Conservation (phyloP, 2,329 filamentous ascomycete genomes). For the Colletotrichum eleusines region DNA sequence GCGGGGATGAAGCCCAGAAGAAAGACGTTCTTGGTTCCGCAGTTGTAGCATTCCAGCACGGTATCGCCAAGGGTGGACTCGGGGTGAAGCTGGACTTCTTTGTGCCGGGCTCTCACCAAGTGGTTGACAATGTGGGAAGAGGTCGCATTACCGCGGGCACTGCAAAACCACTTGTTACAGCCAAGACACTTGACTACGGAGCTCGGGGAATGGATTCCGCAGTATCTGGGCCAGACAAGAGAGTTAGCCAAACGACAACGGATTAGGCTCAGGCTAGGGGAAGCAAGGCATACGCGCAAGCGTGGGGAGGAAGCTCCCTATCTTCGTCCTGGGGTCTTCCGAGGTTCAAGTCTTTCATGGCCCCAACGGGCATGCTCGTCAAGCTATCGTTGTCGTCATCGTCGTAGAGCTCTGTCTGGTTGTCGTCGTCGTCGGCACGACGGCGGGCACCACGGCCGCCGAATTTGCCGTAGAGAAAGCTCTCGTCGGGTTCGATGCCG, state of each 20-base stretch:
- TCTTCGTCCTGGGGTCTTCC: slow-evolving; percentile 76
- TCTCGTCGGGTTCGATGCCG: slow-evolving; percentile 81
- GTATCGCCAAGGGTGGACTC: slow-evolving; percentile 94
- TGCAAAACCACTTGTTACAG: slow-evolving; percentile 99
- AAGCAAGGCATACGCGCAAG: slow-evolving; percentile 82
- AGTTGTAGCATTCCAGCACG: slow-evolving; percentile 98
- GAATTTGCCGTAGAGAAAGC: slow-evolving; percentile 79
- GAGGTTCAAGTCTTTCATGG: slow-evolving; percentile 73
- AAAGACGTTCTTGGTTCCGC: slow-evolving; percentile 99
- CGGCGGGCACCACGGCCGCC: slow-evolving; percentile 72
- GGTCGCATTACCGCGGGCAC: slow-evolving; percentile 93
- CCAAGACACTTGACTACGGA: slow-evolving; percentile 96
- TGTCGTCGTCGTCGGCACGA: slow-evolving; percentile 88
- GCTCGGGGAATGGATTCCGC: slow-evolving; percentile 94
- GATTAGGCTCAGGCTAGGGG: slow-evolving; percentile 7
- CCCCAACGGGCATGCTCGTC: slow-evolving; percentile 84
- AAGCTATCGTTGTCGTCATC: slow-evolving; percentile 84
- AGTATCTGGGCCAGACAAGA: slow-evolving; percentile 73
- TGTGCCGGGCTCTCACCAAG: slow-evolving; percentile 95
- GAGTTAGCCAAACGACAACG: not conserved
- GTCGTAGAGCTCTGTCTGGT: slow-evolving; percentile 84
- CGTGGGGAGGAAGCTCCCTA: slow-evolving; percentile 91
- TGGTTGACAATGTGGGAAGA: slow-evolving; percentile 99
- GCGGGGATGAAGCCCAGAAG: slow-evolving; percentile 97
- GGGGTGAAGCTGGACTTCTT: slow-evolving; percentile 97